Percentiles rank a stretch among this genome's conserved stretches.
Evolutionary conservation across 2,329 filamentous ascomycete species (phyloP).

Genomic region (Apiospora rasikravindrae): DNA sequence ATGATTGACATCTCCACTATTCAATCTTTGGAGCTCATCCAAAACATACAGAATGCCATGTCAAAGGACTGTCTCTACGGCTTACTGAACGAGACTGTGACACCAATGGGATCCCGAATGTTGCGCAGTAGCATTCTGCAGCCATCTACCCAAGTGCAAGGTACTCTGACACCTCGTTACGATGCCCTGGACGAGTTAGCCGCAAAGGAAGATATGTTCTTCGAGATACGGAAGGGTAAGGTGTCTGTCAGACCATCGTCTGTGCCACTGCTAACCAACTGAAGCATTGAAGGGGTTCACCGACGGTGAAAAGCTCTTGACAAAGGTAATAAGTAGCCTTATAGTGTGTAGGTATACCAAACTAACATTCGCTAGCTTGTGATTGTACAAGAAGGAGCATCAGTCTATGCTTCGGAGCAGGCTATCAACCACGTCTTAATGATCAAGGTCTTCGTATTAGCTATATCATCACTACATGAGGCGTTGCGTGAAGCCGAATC

Average conservation of each 20-base stretch:
- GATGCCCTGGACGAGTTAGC: slow-evolving; percentile 85
- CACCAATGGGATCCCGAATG: slow-evolving; percentile 86
- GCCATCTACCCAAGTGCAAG: slow-evolving; percentile 72
- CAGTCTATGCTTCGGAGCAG: slow-evolving; percentile 74
- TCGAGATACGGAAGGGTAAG: slow-evolving; percentile 71
- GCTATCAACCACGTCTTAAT: slow-evolving; percentile 86
- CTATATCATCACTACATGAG: slow-evolving; percentile 70
- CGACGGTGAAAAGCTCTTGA: slow-evolving; percentile 81
- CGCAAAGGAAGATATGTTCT: slow-evolving; percentile 84
- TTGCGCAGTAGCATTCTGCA: slow-evolving; percentile 88
- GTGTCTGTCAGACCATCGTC: background rate
- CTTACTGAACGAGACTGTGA: slow-evolving; percentile 81
- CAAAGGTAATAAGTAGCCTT: slow-evolving; percentile 57
- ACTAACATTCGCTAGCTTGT: slow-evolving; percentile 64
- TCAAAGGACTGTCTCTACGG: slow-evolving; percentile 86
- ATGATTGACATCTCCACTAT: slow-evolving; percentile 93
- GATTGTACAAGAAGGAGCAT: slow-evolving; percentile 69
- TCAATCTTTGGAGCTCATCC: slow-evolving; percentile 84
- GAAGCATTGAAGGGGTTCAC: slow-evolving; percentile 74
- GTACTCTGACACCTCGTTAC: slow-evolving; percentile 73
- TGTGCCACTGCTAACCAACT: slow-evolving; percentile 27
- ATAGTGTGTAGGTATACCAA: slow-evolving; percentile 7
- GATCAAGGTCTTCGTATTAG: slow-evolving; percentile 79
- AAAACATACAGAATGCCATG: slow-evolving; percentile 79
- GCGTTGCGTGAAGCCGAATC: slow-evolving; percentile 69